Evolutionary conservation across 2,329 filamentous ascomycete genomes (phyloP).

Genomic region (Cladosporium halotolerans): DNA sequence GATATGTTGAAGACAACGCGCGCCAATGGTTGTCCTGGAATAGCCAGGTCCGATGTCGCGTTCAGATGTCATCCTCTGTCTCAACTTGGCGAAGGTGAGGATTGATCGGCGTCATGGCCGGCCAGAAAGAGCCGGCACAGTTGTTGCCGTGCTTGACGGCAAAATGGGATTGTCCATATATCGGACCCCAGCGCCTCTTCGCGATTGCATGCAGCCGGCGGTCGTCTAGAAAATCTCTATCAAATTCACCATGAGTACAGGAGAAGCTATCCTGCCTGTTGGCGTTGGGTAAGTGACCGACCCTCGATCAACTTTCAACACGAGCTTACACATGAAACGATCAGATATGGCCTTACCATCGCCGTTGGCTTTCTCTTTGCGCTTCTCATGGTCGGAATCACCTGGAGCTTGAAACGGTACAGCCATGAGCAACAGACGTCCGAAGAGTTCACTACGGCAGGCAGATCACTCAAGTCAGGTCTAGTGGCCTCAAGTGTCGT

Average conservation of each 20-base stretch:
- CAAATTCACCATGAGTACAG: constrained; percentile 3
- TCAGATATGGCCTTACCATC: constrained; percentile 56
- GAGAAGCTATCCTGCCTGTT: constrained; percentile 8
- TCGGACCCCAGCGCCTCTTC: background rate
- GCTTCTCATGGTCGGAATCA: constrained; percentile 30
- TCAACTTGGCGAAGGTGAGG: background rate
- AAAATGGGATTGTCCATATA: background rate
- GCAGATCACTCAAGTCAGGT: constrained; percentile 78
- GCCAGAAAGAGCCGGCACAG: background rate
- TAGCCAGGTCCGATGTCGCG: background rate
- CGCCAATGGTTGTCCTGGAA: background rate
- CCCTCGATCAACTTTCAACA: no score
- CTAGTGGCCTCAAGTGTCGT: constrained; percentile 81
- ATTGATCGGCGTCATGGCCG: background rate
- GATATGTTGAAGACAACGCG: background rate
- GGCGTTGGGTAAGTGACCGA: constrained; percentile 4
- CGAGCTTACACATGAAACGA: background rate
- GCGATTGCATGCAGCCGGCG: background rate
- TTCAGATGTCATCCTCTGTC: background rate
- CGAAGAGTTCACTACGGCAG: constrained; percentile 86
- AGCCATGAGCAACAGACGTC: constrained; percentile 14
- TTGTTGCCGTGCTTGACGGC: background rate
- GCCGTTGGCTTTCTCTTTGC: constrained; percentile 69
- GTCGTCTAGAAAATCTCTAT: background rate
- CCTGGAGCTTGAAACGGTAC: constrained; percentile 38